phyloP scores from a whole-genome alignment of 2,329 filamentous ascomycete genomes.

The Trichoderma afroharzianum region DNA sequence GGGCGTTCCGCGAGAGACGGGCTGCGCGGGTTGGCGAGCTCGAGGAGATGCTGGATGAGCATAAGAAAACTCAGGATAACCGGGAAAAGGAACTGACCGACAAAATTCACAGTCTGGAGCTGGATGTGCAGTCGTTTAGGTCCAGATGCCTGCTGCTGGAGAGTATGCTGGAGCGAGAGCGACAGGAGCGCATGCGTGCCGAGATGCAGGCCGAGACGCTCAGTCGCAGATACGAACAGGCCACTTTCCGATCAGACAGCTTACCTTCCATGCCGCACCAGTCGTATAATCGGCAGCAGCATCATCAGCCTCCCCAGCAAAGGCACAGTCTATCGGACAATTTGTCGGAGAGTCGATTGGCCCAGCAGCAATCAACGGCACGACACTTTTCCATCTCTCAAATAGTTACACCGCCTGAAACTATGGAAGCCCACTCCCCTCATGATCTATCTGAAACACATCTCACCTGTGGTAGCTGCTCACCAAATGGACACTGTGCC shows the following conservation, averaged over 20 bases:
- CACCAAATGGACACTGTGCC: slow-evolving; percentile 49
- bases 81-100: slow-evolving; percentile 55
- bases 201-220: slow-evolving; percentile 39
- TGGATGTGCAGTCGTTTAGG: slow-evolving; percentile 63
- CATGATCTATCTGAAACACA: slow-evolving; percentile 30
- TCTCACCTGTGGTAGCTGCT: slow-evolving; percentile 55
- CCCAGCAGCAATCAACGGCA: slow-evolving; percentile 29
- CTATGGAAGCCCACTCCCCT: slow-evolving; percentile 29
- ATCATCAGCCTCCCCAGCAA: slow-evolving; percentile 26
- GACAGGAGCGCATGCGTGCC: slow-evolving; percentile 44
- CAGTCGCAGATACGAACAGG: slow-evolving; percentile 30
- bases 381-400: slow-evolving; percentile 53
- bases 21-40: slow-evolving; percentile 78
- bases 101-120: slow-evolving; percentile 57
- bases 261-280: slow-evolving; percentile 27
- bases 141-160: slow-evolving; percentile 61
- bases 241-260: slow-evolving; percentile 27
- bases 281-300: slow-evolving; percentile 27
- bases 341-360: slow-evolving; percentile 26
- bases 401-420: slow-evolving; percentile 54
- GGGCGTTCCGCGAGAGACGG: slow-evolving; percentile 83
- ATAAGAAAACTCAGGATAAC: slow-evolving; percentile 55
- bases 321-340: slow-evolving; percentile 30
- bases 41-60: slow-evolving; percentile 62
- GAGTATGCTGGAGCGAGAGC: slow-evolving; percentile 58